Evolutionary conservation across 805 yeast genomes (phyloP).

Genomic region (Metschnikowia baotianmanensis): DNA sequence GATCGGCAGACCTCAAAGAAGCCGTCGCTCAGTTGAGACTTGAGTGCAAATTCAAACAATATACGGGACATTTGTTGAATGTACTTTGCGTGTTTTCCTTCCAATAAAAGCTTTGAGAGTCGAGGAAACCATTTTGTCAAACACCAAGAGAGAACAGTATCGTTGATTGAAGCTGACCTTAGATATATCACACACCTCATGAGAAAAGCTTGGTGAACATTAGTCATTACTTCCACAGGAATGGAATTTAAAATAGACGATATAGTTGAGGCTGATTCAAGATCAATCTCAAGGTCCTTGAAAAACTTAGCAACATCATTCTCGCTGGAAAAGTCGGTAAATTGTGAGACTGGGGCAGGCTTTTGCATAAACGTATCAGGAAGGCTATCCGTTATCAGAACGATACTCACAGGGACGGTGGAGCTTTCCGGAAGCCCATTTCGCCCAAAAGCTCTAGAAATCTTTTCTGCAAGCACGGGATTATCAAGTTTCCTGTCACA

Average conservation of each 20-base stretch:
- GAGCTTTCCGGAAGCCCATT: too few relatives aligned
- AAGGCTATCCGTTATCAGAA: too few relatives aligned
- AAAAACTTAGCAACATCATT: neutral
- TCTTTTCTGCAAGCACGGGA: neutral
- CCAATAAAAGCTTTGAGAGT: constrained; percentile 1
- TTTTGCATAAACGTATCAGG: too few relatives aligned
- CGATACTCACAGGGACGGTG: too few relatives aligned
- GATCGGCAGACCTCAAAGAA: constrained; percentile 2
- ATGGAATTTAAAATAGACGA: neutral
- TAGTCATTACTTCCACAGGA: neutral
- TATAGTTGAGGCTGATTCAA: neutral
- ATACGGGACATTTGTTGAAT: constrained; percentile 9
- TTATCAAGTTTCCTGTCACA: neutral
- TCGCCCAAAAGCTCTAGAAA: too few relatives aligned
- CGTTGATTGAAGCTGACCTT: neutral
- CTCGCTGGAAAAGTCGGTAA: neutral
- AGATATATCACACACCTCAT: neutral
- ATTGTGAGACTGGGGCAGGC: too few relatives aligned
- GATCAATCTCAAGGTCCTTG: neutral
- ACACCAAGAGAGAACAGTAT: neutral
- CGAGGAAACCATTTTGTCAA: constrained; percentile 3
- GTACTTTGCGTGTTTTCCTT: neutral
- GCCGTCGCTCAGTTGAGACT: constrained; percentile 2
- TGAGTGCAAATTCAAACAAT: constrained; percentile 11
- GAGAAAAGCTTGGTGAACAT: neutral